Conservation (phyloP, 306 rosid species). For the Malus domestica region ASM211411v1 NC_041798.1:36575501-36576000, state of each 20-base stretch:
- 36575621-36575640: slow-evolving; percentile 33
- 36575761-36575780: slow-evolving; percentile 42
- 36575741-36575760: slow-evolving; percentile 61
- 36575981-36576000: slow-evolving; percentile 61
- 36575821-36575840: slow-evolving; percentile 41
- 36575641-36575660: slow-evolving; percentile 32
- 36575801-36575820: slow-evolving; percentile 50
- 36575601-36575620: slow-evolving; percentile 23
- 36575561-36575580: slow-evolving; percentile 26
- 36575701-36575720: background rate
- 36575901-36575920: slow-evolving; percentile 24
- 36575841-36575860: slow-evolving; percentile 46
- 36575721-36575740: slow-evolving; percentile 17
- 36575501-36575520: slow-evolving; percentile 5
- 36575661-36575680: slow-evolving; percentile 25
- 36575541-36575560: slow-evolving; percentile 46
- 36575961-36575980: slow-evolving; percentile 19
- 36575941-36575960: slow-evolving; percentile 19
- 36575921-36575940: slow-evolving; percentile 11
- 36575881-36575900: slow-evolving; percentile 41
- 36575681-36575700: background rate
- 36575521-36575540: slow-evolving; percentile 51
- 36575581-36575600: slow-evolving; percentile 3
- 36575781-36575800: slow-evolving; percentile 38
- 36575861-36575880: slow-evolving; percentile 53